phyloP scores from a whole-genome alignment of 345 rosid species.

The Populus ilicifolia region DNA sequence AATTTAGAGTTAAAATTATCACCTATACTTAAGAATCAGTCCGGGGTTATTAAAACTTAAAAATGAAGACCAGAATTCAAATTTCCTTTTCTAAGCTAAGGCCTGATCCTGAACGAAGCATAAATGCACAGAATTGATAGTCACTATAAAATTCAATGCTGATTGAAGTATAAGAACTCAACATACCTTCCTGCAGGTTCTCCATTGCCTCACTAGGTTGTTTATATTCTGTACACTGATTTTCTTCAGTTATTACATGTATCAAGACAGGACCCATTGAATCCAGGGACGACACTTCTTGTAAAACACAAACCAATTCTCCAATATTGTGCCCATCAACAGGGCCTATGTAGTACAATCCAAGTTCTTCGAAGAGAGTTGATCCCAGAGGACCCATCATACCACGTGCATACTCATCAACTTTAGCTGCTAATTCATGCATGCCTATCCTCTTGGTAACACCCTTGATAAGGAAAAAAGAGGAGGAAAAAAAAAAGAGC shows the following conservation, averaged over 20 bases:
- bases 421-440: conserved; percentile 93
- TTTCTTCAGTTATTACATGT: conserved; percentile 84
- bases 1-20: not conserved
- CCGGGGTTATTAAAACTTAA: not conserved
- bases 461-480: conserved; percentile 39
- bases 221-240: conserved; percentile 26
- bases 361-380: conserved; percentile 93
- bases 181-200: conserved; percentile 40
- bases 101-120: not conserved
- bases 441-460: conserved; percentile 81
- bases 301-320: conserved; percentile 73
- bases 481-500: not conserved
- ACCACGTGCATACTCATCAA: conserved; percentile 97
- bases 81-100: not conserved
- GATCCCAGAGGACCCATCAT: conserved; percentile 89
- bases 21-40: not conserved
- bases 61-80: not conserved
- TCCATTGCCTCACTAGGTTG: conserved; percentile 27
- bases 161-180: conserved; percentile 1
- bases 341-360: conserved; percentile 87
- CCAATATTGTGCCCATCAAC: conserved; percentile 89
- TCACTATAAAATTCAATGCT: conserved; percentile 1
- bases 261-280: conserved; percentile 91
- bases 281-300: conserved; percentile 73
- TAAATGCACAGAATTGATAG: not conserved